Percentiles rank a stretch among this genome's conserved stretches.
phyloP scores from a whole-genome alignment of 2,329 filamentous ascomycete species.

The Colletotrichum shisoi region DNA sequence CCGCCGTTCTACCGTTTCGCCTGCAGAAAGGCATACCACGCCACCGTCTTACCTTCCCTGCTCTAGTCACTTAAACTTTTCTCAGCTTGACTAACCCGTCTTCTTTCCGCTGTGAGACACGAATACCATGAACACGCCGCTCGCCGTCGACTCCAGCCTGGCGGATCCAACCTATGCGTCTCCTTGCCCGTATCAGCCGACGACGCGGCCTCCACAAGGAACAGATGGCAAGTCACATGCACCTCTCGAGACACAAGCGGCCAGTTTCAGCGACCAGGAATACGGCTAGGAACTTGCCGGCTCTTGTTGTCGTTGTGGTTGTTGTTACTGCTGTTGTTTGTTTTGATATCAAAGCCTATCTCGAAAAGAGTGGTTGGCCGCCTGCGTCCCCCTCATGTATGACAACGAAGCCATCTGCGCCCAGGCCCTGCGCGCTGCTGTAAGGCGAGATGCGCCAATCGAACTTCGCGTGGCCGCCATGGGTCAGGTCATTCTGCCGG shows the following conservation, averaged over 20 bases:
- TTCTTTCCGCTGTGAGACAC: slow-evolving; percentile 1
- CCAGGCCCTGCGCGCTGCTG: slow-evolving; percentile 29
- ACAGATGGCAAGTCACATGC: not conserved
- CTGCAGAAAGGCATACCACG: slow-evolving; percentile 28
- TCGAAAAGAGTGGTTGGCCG: slow-evolving; percentile 20
- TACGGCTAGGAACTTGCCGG: not conserved
- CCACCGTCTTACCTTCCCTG: slow-evolving; percentile 1
- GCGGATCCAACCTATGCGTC: slow-evolving; percentile 23
- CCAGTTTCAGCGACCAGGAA: slow-evolving; percentile 27
- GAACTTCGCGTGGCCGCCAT: slow-evolving; percentile 33
- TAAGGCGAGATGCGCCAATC: slow-evolving; percentile 37
- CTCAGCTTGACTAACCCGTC: not conserved
- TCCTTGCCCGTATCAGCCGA: slow-evolving; percentile 1
- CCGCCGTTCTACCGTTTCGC: slow-evolving; percentile 31
- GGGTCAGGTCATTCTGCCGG: slow-evolving; percentile 32
- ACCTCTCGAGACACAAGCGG: slow-evolving; percentile 4
- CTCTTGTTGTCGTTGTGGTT: not conserved
- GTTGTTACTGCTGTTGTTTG: too few relatives aligned
- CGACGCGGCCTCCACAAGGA: slow-evolving; percentile 3
- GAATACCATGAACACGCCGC: slow-evolving; percentile 10
- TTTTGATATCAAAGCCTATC: slow-evolving; percentile 24
- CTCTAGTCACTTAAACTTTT: not conserved
- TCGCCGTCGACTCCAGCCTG: slow-evolving; percentile 23
- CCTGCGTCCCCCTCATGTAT: slow-evolving; percentile 31
- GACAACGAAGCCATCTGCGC: slow-evolving; percentile 38